Conservation (phyloP, 768 basidiomycete genomes). For the Pleurotus citrinopileatus region DNA sequence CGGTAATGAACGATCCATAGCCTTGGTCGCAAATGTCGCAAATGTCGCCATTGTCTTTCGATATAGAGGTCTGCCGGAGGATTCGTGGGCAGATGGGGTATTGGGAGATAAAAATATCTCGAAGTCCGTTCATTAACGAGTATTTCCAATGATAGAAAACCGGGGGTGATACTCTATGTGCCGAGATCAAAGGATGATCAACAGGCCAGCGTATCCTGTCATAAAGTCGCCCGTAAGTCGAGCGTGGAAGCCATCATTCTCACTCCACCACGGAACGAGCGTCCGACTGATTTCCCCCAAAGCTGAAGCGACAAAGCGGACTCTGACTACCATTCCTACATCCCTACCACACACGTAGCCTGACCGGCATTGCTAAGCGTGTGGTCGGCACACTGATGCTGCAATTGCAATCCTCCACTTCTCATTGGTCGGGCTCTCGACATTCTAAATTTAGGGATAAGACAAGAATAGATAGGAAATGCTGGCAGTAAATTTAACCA, state of each 20-base stretch:
- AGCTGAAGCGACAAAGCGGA: too few species aligned
- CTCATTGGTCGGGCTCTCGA: background rate
- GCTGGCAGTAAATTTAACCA: background rate
- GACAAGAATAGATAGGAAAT: background rate
- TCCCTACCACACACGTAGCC: too few species aligned
- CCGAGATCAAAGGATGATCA: background rate
- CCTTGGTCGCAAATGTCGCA: background rate
- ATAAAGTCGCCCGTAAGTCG: too few species aligned
- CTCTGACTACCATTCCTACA: too few species aligned
- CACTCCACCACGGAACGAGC: too few species aligned
- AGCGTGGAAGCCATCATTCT: too few species aligned
- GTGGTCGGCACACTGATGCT: too few species aligned
- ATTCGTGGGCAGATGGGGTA: background rate
- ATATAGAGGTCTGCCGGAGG: background rate
- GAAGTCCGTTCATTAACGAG: background rate
- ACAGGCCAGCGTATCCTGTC: too few species aligned
- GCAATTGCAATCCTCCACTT: background rate
- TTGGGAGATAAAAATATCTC: conserved; percentile 1
- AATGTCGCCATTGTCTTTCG: background rate
- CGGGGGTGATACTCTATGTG: background rate
- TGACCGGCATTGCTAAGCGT: too few species aligned
- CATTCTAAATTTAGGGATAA: background rate
- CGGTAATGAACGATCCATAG: too few species aligned
- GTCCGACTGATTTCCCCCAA: too few species aligned
- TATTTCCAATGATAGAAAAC: background rate